phyloP scores from a whole-genome alignment of 169 alveolate species.

The Blepharisma undulans region DNA sequence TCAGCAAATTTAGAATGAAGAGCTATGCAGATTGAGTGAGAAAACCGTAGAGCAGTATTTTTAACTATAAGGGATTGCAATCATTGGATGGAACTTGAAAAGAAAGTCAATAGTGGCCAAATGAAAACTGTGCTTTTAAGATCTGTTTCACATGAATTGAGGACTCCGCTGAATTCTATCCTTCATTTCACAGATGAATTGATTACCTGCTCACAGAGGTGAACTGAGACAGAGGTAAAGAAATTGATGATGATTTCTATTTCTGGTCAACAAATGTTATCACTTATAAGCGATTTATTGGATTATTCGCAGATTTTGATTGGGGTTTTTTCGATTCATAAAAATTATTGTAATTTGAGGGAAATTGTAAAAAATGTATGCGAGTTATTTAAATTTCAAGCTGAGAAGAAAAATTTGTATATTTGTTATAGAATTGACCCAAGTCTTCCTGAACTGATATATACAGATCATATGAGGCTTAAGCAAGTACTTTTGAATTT shows the following conservation, averaged over 20 bases:
- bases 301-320: too few relatives aligned
- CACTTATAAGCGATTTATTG: background rate
- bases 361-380: background rate
- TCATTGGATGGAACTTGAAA: background rate
- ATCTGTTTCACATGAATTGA: background rate
- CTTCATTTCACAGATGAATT: background rate
- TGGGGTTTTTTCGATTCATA: too few relatives aligned
- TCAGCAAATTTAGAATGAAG: background rate
- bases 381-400: background rate
- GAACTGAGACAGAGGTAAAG: background rate
- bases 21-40: background rate
- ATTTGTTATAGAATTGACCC: background rate
- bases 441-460: background rate
- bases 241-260: background rate
- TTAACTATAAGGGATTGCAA: background rate
- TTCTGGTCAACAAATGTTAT: background rate
- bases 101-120: background rate
- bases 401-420: background rate
- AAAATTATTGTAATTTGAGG: background rate
- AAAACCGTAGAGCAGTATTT: background rate
- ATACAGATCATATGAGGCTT: background rate
- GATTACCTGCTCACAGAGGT: background rate
- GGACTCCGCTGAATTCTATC: background rate
- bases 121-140: background rate
- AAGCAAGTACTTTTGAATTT: background rate